These are phyloP conservation scores for Thalia dealbata DNA, from an alignment of 176 grass and related monocot species.

Conservation along the genomic window DNA sequence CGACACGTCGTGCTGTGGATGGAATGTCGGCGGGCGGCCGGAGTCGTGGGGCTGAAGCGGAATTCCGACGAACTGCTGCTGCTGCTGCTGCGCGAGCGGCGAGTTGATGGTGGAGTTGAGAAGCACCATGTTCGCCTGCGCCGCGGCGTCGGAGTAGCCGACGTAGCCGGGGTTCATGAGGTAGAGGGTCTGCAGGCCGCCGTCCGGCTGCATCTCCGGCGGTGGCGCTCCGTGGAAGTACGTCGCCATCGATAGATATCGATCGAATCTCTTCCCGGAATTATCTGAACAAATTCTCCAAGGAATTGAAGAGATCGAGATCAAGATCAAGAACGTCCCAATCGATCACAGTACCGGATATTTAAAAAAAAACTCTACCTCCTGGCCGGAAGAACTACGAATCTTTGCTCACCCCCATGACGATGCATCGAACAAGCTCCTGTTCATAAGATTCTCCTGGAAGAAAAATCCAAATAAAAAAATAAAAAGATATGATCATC, in stretches of 20 bases:
- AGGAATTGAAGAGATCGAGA: background rate
- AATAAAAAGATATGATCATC: background rate
- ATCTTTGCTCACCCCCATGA: background rate
- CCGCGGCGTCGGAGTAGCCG: slow-evolving; percentile 36
- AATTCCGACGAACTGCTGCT: slow-evolving; percentile 66
- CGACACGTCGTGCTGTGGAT: slow-evolving; percentile 1
- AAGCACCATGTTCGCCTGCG: slow-evolving; percentile 73
- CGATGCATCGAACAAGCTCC: background rate
- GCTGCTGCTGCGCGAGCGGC: slow-evolving; percentile 35
- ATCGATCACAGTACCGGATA: no score
- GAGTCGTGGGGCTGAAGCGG: slow-evolving; percentile 45
- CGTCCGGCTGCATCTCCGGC: slow-evolving; percentile 64
- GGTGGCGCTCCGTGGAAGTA: slow-evolving; percentile 56
- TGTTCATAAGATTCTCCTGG: background rate
- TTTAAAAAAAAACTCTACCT: no score
- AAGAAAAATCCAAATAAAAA: slow-evolving; percentile 6
- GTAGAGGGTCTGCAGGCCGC: slow-evolving; percentile 89
- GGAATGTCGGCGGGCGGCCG: background rate
- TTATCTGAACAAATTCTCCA: background rate
- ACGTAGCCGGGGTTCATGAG: slow-evolving; percentile 87
- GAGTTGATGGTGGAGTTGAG: slow-evolving; percentile 68
- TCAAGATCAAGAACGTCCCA: background rate
- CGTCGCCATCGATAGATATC: slow-evolving; percentile 46
- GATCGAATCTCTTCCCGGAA: background rate
- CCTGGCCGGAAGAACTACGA: no score